Conservation (phyloP, 805 yeast genomes). For the Candida boidinii region DNA sequence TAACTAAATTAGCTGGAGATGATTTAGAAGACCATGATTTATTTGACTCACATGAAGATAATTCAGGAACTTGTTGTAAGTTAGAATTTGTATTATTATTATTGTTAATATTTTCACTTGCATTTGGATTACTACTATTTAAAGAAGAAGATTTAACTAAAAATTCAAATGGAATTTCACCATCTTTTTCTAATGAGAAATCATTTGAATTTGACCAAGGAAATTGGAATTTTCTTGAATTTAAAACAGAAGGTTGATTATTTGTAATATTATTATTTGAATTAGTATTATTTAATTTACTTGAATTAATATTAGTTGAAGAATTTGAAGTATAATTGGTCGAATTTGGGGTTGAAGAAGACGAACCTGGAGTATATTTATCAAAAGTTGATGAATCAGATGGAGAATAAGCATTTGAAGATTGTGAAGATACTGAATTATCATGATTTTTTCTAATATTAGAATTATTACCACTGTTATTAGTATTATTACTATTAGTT, state of each 20-base stretch:
- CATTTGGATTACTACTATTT: too few relatives aligned
- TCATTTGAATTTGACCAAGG: slow-evolving; percentile 2
- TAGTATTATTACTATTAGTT: not conserved
- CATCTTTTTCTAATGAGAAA: too few relatives aligned
- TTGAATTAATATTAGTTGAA: not conserved
- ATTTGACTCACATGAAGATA: not conserved
- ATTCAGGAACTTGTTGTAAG: slow-evolving; percentile 1
- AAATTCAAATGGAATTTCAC: too few relatives aligned
- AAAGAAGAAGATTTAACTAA: too few relatives aligned
- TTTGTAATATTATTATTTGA: not conserved
- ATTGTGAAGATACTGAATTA: too few relatives aligned
- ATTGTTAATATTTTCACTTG: not conserved
- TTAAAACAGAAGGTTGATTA: not conserved
- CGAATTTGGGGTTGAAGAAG: slow-evolving; percentile 6
- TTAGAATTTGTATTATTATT: not conserved
- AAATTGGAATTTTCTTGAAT: slow-evolving; percentile 1
- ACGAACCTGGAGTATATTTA: slow-evolving; percentile 11
- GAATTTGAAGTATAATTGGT: not conserved
- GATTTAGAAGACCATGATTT: not conserved
- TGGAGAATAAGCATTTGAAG: too few relatives aligned
- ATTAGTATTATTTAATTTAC: too few relatives aligned
- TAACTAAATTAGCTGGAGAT: not conserved
- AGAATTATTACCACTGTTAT: too few relatives aligned
- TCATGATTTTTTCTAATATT: too few relatives aligned
- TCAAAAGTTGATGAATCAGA: slow-evolving; percentile 10